Conservation (phyloP, 2,329 filamentous ascomycete species). For the Cordyceps tenuipes region DNA sequence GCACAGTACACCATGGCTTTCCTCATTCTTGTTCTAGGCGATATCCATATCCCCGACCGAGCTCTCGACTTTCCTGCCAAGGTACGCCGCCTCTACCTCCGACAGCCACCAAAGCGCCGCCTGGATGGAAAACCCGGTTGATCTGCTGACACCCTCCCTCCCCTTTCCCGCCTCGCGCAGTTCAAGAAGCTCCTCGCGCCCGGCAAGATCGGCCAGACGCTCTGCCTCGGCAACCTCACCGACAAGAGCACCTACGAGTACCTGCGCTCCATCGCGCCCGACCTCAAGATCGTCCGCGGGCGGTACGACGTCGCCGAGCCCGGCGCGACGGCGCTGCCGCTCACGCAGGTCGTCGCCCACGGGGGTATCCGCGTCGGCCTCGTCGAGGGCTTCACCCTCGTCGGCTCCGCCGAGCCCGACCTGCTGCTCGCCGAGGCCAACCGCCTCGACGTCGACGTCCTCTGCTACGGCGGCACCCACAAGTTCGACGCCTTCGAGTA, state of each 20-base stretch:
- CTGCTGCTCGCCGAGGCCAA: slow-evolving; percentile 59
- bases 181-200: slow-evolving; percentile 80
- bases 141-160: neutral
- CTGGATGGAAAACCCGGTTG: no score
- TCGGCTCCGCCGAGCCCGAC: slow-evolving; percentile 55
- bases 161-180: slow-evolving; percentile 31
- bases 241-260: slow-evolving; percentile 76
- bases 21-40: slow-evolving; percentile 83
- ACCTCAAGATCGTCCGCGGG: slow-evolving; percentile 62
- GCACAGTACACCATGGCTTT: slow-evolving; percentile 57
- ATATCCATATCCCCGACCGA: slow-evolving; percentile 88
- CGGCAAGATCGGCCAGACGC: slow-evolving; percentile 73
- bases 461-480: slow-evolving; percentile 62
- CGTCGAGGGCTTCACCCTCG: slow-evolving; percentile 59
- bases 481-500: slow-evolving; percentile 64
- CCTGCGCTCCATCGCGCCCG: slow-evolving; percentile 64
- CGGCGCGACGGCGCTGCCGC: slow-evolving; percentile 55
- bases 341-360: slow-evolving; percentile 59
- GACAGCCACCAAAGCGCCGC: neutral
- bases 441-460: slow-evolving; percentile 58
- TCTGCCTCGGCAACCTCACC: slow-evolving; percentile 73
- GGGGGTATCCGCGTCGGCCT: slow-evolving; percentile 58
- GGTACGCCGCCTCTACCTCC: slow-evolving; percentile 39
- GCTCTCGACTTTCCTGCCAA: slow-evolving; percentile 86
- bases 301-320: slow-evolving; percentile 46